Evolutionary conservation across 73 alveolate genomes (phyloP), one percentile per base, ranked within the genome.

Genomic region (Paraurostyla sp.): DNA sequence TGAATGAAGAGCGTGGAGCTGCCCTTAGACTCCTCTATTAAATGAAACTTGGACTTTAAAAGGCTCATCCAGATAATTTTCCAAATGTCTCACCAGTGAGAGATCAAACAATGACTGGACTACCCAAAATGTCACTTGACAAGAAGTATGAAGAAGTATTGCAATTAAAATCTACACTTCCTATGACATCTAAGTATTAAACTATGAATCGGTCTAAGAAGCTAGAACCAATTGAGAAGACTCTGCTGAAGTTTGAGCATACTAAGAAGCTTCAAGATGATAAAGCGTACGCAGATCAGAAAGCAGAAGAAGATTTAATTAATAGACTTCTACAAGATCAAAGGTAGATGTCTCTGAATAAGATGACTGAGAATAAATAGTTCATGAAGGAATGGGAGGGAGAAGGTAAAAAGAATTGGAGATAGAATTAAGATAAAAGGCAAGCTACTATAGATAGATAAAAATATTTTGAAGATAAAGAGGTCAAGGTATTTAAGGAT

Each of bases 1-100:
- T 90, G 95, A 84, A 83, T 50, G 92, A 90, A 46, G 95, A 90
- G 63, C 63, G 95, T 7, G 95, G 95, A 7, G 95, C 95, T 25
- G 92, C 95, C n/a, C 54, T 90, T 30, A 38, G 95, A 58, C 83
- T 90, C 11, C 65, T 89, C 35, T 81, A 80, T 65, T 59, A 89
- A 76, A 63, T 89, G n/a, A 89, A 89, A 46, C 89, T 89, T 0
- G 85, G 83, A 7, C 56, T 81, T 41, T 16, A 57, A 41, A 52
- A 57, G 20, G 69, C 18, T 27, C 18, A 81, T 49, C 69, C 56
- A 18, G 46, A 58, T 46, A 56, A 58, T 43, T 50, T 73, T 36
- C n/a, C 22, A 46, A 18, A 50, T 9, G 46, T 73, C 27, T 35
- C 29, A 35, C 1, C 15, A 11, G 1, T 18, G 1, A 38, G 60